These are phyloP conservation scores for Pezicula radicicola DNA, from an alignment of 2,329 filamentous ascomycete species.

Conservation along the genomic window DNA sequence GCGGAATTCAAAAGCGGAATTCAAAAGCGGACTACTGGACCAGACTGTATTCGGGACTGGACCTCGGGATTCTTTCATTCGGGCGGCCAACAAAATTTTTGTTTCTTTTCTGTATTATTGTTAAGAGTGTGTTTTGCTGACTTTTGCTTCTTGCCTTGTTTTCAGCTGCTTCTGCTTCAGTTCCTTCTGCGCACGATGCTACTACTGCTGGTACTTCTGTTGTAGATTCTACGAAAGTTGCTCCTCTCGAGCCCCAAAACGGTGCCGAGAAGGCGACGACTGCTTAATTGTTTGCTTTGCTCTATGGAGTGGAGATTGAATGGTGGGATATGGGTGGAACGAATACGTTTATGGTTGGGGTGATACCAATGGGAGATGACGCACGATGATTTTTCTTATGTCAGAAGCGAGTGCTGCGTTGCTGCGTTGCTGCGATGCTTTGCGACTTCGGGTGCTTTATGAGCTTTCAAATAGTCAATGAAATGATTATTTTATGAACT, in stretches of 20 bases:
- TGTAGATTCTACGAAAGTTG: constrained; percentile 23
- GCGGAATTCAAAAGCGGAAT: too few relatives aligned
- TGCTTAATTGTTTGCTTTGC: constrained; percentile 13
- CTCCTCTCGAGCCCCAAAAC: constrained; percentile 19
- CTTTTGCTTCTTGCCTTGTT: constrained; percentile 13
- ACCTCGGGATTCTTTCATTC: not conserved
- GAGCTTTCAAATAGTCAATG: not conserved
- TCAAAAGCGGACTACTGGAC: too few relatives aligned
- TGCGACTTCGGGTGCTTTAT: not conserved
- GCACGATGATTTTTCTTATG: not conserved
- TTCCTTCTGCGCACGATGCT: constrained; percentile 13
- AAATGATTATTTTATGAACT: not conserved
- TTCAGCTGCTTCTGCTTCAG: constrained; percentile 14
- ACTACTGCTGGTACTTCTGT: constrained; percentile 15
- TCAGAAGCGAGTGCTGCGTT: not conserved
- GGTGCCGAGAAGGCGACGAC: constrained; percentile 18
- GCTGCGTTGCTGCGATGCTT: not conserved
- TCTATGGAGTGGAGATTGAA: constrained; percentile 1
- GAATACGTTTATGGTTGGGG: not conserved
- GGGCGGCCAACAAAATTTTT: not conserved
- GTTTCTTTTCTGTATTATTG: constrained; percentile 13
- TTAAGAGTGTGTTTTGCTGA: constrained; percentile 18
- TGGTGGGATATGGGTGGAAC: not conserved
- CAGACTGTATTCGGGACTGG: constrained; percentile 1
- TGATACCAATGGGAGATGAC: not conserved